Evolutionary conservation across 1,284 basidiomycete species (phyloP).

Genomic region (Microbotryum violaceum): DNA sequence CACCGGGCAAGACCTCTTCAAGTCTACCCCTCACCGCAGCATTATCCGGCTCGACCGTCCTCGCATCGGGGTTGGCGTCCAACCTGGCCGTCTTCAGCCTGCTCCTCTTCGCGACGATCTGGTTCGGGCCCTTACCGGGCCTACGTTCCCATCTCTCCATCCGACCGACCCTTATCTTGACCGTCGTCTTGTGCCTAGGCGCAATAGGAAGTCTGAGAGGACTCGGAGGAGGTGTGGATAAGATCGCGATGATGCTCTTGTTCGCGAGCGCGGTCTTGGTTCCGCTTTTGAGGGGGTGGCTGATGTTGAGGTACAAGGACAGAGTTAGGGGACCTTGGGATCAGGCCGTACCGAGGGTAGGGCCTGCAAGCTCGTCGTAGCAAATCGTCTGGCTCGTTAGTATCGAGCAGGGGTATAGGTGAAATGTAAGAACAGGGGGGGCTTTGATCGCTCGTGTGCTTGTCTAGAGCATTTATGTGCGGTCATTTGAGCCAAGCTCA

Average conservation of each 20-base stretch:
- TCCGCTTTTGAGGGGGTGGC: slow-evolving; percentile 46
- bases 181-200: slow-evolving; percentile 50
- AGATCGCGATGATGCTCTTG: slow-evolving; percentile 13
- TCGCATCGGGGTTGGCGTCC: slow-evolving; percentile 78
- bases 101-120: slow-evolving; percentile 72
- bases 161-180: slow-evolving; percentile 36
- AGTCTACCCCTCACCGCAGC: slow-evolving; percentile 92
- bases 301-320: slow-evolving; percentile 41
- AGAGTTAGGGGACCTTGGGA: slow-evolving; percentile 50
- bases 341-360: slow-evolving; percentile 41
- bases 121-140: slow-evolving; percentile 78
- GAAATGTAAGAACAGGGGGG: no score
- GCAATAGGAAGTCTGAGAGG: slow-evolving; percentile 45
- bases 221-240: slow-evolving; percentile 46
- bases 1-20: slow-evolving; percentile 60
- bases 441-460: no score
- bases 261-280: slow-evolving; percentile 55
- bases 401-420: no score
- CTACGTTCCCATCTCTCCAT: slow-evolving; percentile 72
- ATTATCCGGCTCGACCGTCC: slow-evolving; percentile 84
- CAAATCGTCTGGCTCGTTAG: no score
- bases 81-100: slow-evolving; percentile 85
- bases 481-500: no score
- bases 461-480: no score
- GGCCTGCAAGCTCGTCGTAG: not conserved